Base-by-base conservation (phyloP, 2,329 filamentous ascomycete species). In the Phoma sp. region DNA sequence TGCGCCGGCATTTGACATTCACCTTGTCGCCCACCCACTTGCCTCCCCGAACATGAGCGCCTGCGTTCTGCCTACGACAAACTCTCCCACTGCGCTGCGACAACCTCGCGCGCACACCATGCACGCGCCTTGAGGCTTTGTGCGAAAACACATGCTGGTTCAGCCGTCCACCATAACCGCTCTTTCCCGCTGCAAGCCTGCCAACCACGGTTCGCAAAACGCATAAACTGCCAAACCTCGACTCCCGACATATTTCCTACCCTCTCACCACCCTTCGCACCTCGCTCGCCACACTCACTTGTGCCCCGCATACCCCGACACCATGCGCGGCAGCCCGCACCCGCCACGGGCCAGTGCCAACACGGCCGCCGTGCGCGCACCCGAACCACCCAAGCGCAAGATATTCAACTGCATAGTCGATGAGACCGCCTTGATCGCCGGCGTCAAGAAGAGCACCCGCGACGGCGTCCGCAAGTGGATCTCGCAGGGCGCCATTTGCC, bases 321-420 rank as follows among this genome's bases (percentile, higher is more conserved):
- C 55, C 41, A 74, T 74, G 70, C 70, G 71, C 52, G 67, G 66
- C 55, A 68, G 68, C 61, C 62, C 65, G 27, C 61, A 66, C 40
- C 66, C 68, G 43, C 59, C 64, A 30, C 69, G 72, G 64, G 58
- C 50, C 29, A 64, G 65, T 55, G 62, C 66, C 57, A 66, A 67
- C 33, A 61, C 55, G 9, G 51, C 51, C 47, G 61, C 65, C 51
- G 47, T 64, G 62, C 66, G 66, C 54, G 50, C 64, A 23, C 65
- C 64, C 58, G 67, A 70, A 51, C 67, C 58, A 51, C 70, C 72
- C 30, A 60, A 60, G 59, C 75, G 78, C 61, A 81, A 80, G 71
- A 65, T 81, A 52, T 81, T 82, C 76, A 81, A 81, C 72, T 82
- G 79, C 67, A 81, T 82, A 59, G 78, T 81, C 60, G 80, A 82